Conservation (phyloP, 495 filamentous ascomycete genomes). For the Penicillium egyptiacum region DNA sequence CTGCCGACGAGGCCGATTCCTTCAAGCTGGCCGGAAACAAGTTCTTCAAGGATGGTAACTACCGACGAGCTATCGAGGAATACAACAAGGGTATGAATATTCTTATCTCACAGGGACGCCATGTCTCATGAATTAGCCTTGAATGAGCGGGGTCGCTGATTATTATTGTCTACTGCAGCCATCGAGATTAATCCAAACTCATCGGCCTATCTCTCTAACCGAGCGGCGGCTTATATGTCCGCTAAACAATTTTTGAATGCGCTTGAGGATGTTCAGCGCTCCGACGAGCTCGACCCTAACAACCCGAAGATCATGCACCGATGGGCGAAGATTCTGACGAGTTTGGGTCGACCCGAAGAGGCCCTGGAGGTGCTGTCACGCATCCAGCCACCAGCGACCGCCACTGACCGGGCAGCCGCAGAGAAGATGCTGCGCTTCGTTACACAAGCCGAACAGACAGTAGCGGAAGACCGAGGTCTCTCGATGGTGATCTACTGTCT, state of each 20-base stretch:
- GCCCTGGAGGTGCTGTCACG: slow-evolving; percentile 74
- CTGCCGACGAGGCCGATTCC: slow-evolving; percentile 72
- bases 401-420: slow-evolving; percentile 77
- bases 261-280: slow-evolving; percentile 77
- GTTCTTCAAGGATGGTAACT: slow-evolving; percentile 91
- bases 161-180: slow-evolving; percentile 50
- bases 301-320: slow-evolving; percentile 87
- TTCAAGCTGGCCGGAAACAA: slow-evolving; percentile 94
- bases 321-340: slow-evolving; percentile 83
- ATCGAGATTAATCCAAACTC: slow-evolving; percentile 68
- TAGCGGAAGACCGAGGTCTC: slow-evolving; percentile 68
- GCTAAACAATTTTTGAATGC: slow-evolving; percentile 74
- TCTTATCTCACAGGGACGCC: not conserved
- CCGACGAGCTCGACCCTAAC: slow-evolving; percentile 75
- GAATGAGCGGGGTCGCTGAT: slow-evolving; percentile 13
- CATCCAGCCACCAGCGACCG: slow-evolving; percentile 66
- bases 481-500: slow-evolving; percentile 92
- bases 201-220: slow-evolving; percentile 90
- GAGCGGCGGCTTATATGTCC: slow-evolving; percentile 89
- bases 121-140: not conserved
- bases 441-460: slow-evolving; percentile 72
- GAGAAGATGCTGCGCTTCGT: slow-evolving; percentile 82
- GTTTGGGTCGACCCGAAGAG: slow-evolving; percentile 78
- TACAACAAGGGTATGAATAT: slow-evolving; percentile 81
- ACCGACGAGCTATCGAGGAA: slow-evolving; percentile 78